Evolutionary conservation across 192 early-diverging fungal species (phyloP).

Genomic region (Coemansia guatemalensis): DNA sequence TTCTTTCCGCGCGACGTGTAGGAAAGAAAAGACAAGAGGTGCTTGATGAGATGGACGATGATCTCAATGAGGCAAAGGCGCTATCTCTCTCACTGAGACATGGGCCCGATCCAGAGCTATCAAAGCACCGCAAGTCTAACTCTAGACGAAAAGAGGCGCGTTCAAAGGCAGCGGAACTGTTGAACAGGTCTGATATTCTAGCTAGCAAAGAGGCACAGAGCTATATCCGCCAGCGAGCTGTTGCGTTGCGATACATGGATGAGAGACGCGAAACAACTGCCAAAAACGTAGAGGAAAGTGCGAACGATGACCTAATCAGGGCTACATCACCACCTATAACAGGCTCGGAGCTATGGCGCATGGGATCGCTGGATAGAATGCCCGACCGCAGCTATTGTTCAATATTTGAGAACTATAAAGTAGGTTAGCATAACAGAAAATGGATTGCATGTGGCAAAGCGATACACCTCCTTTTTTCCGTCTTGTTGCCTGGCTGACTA

Average conservation of each 20-base stretch:
- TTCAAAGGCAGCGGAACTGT: neutral
- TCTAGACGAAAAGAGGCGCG: constrained; percentile 12
- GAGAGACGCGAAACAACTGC: neutral
- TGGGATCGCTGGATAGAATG: constrained; percentile 16
- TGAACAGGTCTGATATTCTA: constrained; percentile 33
- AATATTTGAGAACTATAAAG: constrained; percentile 36
- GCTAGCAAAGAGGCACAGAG: constrained; percentile 39
- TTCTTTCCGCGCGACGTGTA: constrained; percentile 11
- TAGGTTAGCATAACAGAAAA: constrained; percentile 7
- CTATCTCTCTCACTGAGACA: constrained; percentile 40
- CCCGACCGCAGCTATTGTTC: constrained; percentile 20
- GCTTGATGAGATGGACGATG: constrained; percentile 41
- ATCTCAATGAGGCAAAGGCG: constrained; percentile 45
- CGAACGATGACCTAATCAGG: neutral
- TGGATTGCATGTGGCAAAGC: neutral
- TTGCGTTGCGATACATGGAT: constrained; percentile 35
- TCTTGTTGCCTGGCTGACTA: neutral
- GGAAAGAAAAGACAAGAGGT: constrained; percentile 25
- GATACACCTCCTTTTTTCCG: neutral
- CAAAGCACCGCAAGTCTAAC: neutral
- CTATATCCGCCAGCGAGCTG: constrained; percentile 36
- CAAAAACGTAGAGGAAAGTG: neutral
- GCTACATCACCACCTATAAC: neutral
- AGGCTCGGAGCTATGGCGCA: constrained; percentile 18
- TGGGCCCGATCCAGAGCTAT: neutral